Evolutionary conservation across 108 stramenopile genomes (phyloP).

Genomic region (Discostella stelligeroides): DNA sequence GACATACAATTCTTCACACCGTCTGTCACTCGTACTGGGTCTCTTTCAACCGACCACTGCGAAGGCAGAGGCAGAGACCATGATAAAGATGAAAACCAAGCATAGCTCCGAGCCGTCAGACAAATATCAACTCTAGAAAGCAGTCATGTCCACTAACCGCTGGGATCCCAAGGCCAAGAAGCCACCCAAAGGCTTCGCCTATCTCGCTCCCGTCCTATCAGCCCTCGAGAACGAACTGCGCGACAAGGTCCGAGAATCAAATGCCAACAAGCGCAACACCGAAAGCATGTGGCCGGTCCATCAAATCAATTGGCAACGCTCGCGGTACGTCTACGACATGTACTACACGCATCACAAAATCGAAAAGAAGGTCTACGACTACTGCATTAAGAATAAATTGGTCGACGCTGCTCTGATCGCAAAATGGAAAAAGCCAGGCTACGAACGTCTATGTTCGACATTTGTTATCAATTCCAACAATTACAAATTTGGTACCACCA

Average conservation of each 20-base stretch:
- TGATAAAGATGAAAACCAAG: too few species aligned
- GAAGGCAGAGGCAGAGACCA: too few species aligned
- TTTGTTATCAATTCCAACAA: conserved; percentile 99
- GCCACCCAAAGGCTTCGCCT: conserved; percentile 92
- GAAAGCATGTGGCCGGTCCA: conserved; percentile 99
- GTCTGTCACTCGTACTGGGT: too few species aligned
- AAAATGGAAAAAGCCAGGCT: conserved; percentile 99
- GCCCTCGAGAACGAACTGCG: conserved; percentile 98
- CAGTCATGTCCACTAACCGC: conserved; percentile 44
- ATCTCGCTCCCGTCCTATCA: conserved; percentile 93
- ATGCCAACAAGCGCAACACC: conserved; percentile 96
- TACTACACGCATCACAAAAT: conserved; percentile 95
- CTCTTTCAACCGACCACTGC: too few species aligned
- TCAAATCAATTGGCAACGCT: conserved; percentile 99
- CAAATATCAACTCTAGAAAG: too few species aligned
- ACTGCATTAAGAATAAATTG: conserved; percentile 95
- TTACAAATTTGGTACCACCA: conserved; percentile 98
- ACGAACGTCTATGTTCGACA: conserved; percentile 97
- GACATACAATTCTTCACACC: too few species aligned
- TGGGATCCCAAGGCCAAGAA: conserved; percentile 57
- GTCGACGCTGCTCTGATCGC: conserved; percentile 97
- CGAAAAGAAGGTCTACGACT: conserved; percentile 91
- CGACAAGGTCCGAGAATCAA: conserved; percentile 96
- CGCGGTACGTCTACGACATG: conserved; percentile 99
- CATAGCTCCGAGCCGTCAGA: too few species aligned